A percentile compares a stretch with the other conserved stretches of the same genome.
These are phyloP conservation scores for Amanita pallidorosea DNA, from an alignment of 768 basidiomycete species.

Conservation along the genomic window DNA sequence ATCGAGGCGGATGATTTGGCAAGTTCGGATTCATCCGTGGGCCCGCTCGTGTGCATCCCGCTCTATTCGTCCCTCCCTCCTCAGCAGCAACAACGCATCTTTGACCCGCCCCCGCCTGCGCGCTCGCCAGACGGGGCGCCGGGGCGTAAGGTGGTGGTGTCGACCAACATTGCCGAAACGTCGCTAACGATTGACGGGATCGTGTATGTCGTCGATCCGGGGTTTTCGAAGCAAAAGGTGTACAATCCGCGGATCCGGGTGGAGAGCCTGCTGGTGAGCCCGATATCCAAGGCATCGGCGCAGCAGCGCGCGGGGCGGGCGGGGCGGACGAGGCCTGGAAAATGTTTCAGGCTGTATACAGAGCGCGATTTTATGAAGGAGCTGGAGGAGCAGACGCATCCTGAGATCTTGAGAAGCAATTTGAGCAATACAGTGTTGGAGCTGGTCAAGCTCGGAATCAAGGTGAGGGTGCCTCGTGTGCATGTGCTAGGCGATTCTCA, in stretches of 20 bases:
- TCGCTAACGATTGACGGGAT: conserved; percentile 97
- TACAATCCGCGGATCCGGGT: conserved; percentile 98
- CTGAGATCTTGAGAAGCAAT: conserved; percentile 92
- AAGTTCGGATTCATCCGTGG: conserved; percentile 64
- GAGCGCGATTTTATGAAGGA: conserved; percentile 96
- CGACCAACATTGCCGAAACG: conserved; percentile 97
- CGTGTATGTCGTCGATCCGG: conserved; percentile 98
- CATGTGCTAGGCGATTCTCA: not conserved
- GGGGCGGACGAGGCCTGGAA: conserved; percentile 91
- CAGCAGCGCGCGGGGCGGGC: conserved; percentile 96
- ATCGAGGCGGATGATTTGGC: conserved; percentile 79
- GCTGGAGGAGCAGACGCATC: conserved; percentile 94
- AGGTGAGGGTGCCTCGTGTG: conserved; percentile 28
- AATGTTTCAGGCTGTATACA: conserved; percentile 94
- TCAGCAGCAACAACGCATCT: conserved; percentile 92
- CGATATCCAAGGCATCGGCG: conserved; percentile 94
- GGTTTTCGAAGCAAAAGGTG: conserved; percentile 95
- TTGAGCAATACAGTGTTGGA: conserved; percentile 89
- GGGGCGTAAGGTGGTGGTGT: conserved; percentile 89
- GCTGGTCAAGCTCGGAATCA: conserved; percentile 88
- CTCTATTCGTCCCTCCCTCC: conserved; percentile 94
- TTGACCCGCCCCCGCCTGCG: conserved; percentile 76
- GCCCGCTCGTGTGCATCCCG: conserved; percentile 86
- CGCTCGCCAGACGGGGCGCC: conserved; percentile 56
- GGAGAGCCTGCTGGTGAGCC: conserved; percentile 88